Percentiles rank a stretch among this genome's conserved stretches.
Evolutionary conservation across 2,329 filamentous ascomycete species (phyloP).

Genomic region (Penicillium sp.): DNA sequence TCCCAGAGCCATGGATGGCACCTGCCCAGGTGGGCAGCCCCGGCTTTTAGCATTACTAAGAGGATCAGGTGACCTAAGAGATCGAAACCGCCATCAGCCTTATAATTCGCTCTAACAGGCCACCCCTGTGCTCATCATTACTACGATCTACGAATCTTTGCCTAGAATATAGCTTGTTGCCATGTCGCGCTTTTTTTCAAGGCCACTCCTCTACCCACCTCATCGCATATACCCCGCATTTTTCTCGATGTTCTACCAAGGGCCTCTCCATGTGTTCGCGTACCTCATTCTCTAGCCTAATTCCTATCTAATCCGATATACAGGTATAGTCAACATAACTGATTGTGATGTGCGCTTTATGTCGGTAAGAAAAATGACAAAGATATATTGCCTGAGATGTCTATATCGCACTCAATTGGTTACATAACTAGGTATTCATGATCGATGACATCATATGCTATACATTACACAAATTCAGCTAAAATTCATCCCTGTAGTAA

Average conservation of each 20-base stretch:
- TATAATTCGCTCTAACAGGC: neutral
- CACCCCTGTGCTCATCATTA: neutral
- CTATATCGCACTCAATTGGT: too few species aligned
- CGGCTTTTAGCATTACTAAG: too few species aligned
- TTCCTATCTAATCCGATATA: neutral
- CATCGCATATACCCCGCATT: neutral
- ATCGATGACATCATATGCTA: neutral
- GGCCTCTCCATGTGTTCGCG: neutral
- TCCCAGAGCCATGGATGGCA: too few species aligned
- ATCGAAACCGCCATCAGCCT: neutral
- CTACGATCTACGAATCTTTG: neutral
- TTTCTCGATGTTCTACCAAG: neutral
- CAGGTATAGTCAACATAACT: neutral
- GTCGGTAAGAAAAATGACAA: neutral
- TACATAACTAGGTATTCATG: neutral
- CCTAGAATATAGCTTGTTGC: neutral
- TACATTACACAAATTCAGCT: neutral
- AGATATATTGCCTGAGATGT: neutral
- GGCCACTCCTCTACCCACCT: neutral
- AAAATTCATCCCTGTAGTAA: neutral
- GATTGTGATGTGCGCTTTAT: neutral
- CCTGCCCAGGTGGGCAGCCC: too few species aligned
- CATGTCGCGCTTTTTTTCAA: neutral
- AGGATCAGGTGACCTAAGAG: neutral
- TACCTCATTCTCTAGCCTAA: neutral